These are phyloP conservation scores for Alternaria longipes DNA, from an alignment of 2,329 filamentous ascomycete genomes.

Conservation along the genomic window DNA sequence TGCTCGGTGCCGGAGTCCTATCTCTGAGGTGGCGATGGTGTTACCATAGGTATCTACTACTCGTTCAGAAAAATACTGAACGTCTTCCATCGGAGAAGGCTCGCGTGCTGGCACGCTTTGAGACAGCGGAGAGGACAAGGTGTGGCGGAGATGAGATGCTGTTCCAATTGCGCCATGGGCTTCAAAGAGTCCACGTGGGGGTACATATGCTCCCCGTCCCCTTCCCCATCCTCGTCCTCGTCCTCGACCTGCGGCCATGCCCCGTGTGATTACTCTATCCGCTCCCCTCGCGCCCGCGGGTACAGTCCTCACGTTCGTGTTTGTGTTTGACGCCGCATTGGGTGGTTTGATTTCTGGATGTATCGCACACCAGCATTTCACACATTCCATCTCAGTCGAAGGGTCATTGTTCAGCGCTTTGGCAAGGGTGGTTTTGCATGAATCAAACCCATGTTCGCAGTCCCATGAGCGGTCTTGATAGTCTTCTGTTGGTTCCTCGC, in stretches of 20 bases:
- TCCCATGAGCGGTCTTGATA: slow-evolving; percentile 33
- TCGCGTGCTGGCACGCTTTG: slow-evolving; percentile 15
- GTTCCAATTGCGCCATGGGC: slow-evolving; percentile 16
- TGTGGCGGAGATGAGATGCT: slow-evolving; percentile 15
- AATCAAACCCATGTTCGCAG: slow-evolving; percentile 37
- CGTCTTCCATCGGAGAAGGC: slow-evolving; percentile 19
- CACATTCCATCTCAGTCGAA: slow-evolving; percentile 38
- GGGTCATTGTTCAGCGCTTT: slow-evolving; percentile 19
- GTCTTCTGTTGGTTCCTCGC: slow-evolving; percentile 47
- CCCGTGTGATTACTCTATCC: not conserved
- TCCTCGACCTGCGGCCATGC: slow-evolving; percentile 1
- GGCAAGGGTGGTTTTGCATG: slow-evolving; percentile 24
- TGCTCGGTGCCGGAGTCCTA: slow-evolving; percentile 9
- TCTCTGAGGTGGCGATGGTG: slow-evolving; percentile 18
- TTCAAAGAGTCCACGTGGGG: slow-evolving; percentile 22
- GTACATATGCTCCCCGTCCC: slow-evolving; percentile 8
- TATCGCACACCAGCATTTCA: slow-evolving; percentile 40
- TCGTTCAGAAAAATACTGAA: slow-evolving; percentile 8
- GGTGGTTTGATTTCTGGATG: slow-evolving; percentile 34
- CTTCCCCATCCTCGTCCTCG: not conserved
- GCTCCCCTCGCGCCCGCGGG: not conserved
- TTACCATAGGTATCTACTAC: slow-evolving; percentile 34
- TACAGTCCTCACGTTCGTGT: slow-evolving; percentile 2
- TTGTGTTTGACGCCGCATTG: not conserved
- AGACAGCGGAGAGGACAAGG: slow-evolving; percentile 7